Percentiles rank a stretch among this genome's conserved stretches.
phyloP scores from a whole-genome alignment of 306 rosid genomes.

The Medicago truncatula region MtrunA17r5.0-ANR NC_053044.1:42441501-42442000 shows the following conservation, averaged over 20 bases:
- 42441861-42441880: conserved; percentile 4
- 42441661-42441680: conserved; percentile 38
- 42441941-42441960: conserved; percentile 88
- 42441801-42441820: conserved; percentile 53
- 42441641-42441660: neutral
- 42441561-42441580: conserved; percentile 19
- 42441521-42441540: conserved; percentile 15
- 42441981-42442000: conserved; percentile 63
- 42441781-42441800: conserved; percentile 81
- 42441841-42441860: conserved; percentile 21
- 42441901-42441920: conserved; percentile 36
- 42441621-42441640: conserved; percentile 31
- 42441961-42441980: conserved; percentile 78
- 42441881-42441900: conserved; percentile 23
- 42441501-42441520: neutral
- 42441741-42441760: conserved; percentile 68
- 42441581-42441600: neutral
- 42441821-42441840: conserved; percentile 23
- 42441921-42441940: conserved; percentile 86
- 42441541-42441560: conserved; percentile 6
- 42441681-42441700: conserved; percentile 89
- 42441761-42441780: conserved; percentile 76
- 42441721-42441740: conserved; percentile 80
- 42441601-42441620: neutral
- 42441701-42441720: conserved; percentile 89